Evolutionary conservation across 2,329 filamentous ascomycete genomes (phyloP).

Genomic region (Talaromyces piceae): DNA sequence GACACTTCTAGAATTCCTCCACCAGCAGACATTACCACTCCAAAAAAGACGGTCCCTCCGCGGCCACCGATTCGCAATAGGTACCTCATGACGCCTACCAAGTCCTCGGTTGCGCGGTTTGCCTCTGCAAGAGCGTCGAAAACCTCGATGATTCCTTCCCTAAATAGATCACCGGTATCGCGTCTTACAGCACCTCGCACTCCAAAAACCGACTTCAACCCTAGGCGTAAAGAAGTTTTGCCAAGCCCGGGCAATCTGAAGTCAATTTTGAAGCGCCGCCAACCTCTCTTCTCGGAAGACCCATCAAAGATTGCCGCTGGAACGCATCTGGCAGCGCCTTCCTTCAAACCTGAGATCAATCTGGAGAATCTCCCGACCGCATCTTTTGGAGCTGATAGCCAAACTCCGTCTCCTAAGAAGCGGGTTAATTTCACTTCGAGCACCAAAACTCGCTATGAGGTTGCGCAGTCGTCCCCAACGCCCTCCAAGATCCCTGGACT

Average conservation of each 20-base stretch:
- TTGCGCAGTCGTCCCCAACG: conserved; percentile 32
- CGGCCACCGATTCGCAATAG: conserved; percentile 38
- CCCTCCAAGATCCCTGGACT: conserved; percentile 31
- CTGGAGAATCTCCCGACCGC: conserved; percentile 27
- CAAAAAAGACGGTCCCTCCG: conserved; percentile 16
- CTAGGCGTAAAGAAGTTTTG: conserved; percentile 35
- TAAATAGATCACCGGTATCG: conserved; percentile 45
- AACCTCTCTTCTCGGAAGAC: conserved; percentile 53
- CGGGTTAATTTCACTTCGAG: conserved; percentile 73
- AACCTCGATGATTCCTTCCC: conserved; percentile 48
- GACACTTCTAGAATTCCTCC: conserved; percentile 59
- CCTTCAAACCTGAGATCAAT: conserved; percentile 45
- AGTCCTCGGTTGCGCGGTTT: conserved; percentile 60
- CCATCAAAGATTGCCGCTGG: conserved; percentile 53
- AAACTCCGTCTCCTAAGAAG: conserved; percentile 68
- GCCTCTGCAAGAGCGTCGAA: conserved; percentile 50
- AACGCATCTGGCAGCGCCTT: conserved; percentile 42
- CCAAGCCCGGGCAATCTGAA: conserved; percentile 50
- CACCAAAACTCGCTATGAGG: conserved; percentile 44
- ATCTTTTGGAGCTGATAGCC: conserved; percentile 35
- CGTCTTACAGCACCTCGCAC: conserved; percentile 42
- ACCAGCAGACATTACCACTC: conserved; percentile 14
- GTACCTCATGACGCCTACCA: conserved; percentile 69
- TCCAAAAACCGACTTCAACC: conserved; percentile 42
- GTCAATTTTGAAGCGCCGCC: conserved; percentile 55